Evolutionary conservation across 1,284 basidiomycete genomes (phyloP).

Genomic region (Rhodotorula sp.): DNA sequence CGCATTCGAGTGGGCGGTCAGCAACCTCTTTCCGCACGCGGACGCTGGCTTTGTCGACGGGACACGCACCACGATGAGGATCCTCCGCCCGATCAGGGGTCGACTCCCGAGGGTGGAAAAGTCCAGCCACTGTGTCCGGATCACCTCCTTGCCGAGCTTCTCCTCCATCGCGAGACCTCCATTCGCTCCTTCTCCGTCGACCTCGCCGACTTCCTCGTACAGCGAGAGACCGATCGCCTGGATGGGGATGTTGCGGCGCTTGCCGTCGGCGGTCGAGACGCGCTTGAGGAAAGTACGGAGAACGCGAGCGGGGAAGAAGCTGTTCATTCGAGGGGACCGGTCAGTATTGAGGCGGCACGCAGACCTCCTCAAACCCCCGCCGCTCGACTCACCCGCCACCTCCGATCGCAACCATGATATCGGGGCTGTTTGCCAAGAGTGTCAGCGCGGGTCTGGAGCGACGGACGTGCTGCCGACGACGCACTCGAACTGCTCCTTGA

Average conservation of each 20-base stretch:
- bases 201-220: conserved; percentile 61
- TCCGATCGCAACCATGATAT: conserved; percentile 49
- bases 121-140: conserved; percentile 81
- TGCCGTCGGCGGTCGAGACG: conserved; percentile 60
- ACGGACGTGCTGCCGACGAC: not conserved
- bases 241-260: conserved; percentile 72
- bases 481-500: conserved; percentile 59
- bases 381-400: conserved; percentile 28
- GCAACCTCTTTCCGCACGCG: not conserved
- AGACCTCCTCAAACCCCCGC: not conserved
- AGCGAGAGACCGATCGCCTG: conserved; percentile 86
- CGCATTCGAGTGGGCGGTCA: not conserved
- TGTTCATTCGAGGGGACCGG: conserved; percentile 51
- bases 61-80: conserved; percentile 73
- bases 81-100: conserved; percentile 71
- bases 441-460: not conserved
- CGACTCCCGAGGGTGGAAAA: conserved; percentile 60
- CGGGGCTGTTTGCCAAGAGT: conserved; percentile 57
- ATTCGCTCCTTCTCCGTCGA: conserved; percentile 16
- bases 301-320: conserved; percentile 90
- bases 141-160: conserved; percentile 75
- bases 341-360: not conserved
- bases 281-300: conserved; percentile 81
- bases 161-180: conserved; percentile 51
- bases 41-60: not conserved